Evolutionary conservation across 768 basidiomycete genomes (phyloP).

Genomic region (Naganishia vaughanmartiniae): DNA sequence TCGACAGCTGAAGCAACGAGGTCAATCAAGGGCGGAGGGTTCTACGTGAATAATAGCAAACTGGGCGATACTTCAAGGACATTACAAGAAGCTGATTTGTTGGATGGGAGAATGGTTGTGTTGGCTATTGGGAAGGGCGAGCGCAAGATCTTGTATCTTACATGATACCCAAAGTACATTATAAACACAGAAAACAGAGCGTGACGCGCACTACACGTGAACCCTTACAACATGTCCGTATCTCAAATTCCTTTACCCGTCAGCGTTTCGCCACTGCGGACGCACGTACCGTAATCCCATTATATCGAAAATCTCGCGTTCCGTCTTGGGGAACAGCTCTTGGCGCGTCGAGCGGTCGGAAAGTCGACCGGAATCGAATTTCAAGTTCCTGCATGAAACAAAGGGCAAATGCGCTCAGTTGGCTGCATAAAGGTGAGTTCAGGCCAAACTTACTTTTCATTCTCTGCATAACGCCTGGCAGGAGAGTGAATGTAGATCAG

Average conservation of each 20-base stretch:
- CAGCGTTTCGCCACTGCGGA: constrained; percentile 48
- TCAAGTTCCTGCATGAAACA: constrained; percentile 7
- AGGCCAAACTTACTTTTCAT: constrained; percentile 31
- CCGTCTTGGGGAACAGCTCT: constrained; percentile 45
- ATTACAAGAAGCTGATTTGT: constrained; percentile 57
- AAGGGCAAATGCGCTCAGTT: not conserved
- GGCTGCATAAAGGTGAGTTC: not conserved
- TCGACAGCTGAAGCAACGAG: constrained; percentile 63
- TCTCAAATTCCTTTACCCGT: constrained; percentile 32
- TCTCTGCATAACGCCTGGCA: constrained; percentile 42
- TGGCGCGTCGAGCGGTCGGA: constrained; percentile 37
- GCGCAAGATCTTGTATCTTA: constrained; percentile 59
- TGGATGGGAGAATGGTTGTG: constrained; percentile 65
- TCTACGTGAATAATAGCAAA: constrained; percentile 68
- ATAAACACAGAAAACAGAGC: too few species aligned
- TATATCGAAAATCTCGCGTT: constrained; percentile 47
- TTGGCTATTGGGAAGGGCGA: constrained; percentile 74
- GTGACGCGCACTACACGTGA: not conserved
- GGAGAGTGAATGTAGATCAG: not conserved
- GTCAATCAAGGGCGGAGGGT: constrained; percentile 64
- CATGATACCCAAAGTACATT: not conserved
- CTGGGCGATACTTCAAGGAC: constrained; percentile 59
- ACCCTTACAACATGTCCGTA: not conserved
- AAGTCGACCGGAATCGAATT: constrained; percentile 31
- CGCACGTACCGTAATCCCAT: constrained; percentile 46